Base-by-base conservation (phyloP, 2,329 filamentous ascomycete species). In the Pleomassaria siparia region DNA sequence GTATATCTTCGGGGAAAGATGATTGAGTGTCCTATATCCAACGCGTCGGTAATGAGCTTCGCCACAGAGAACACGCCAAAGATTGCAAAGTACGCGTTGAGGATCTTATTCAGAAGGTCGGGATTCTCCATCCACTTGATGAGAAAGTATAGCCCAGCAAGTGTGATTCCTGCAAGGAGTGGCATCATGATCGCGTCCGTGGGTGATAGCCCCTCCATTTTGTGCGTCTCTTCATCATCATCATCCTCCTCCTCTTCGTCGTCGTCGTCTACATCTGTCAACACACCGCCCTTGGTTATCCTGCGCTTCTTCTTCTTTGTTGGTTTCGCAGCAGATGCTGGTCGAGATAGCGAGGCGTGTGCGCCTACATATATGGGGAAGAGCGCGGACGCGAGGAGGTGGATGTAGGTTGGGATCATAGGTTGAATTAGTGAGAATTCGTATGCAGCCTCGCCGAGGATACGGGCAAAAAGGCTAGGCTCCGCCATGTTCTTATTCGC, bases 81-180 rank as follows among this genome's bases (percentile, higher is more conserved):
- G 48, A 83, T 70, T 2, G 88, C 88, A 72, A 96, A 91, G 75
- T 97, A 96, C 63, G 81, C 84, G 30, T 88, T 86, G 18, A 97
- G 75, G 30, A 95, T 81, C 70, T 86, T 88, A 74, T 92, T 96
- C 61, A 97, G 73, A 18, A 95, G 75, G 10, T 84, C 78, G 1
- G 91, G 86, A 62, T 96, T 89, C 55, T 92, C 79, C 46, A 96
- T 81, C 81, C 87, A 94, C 68, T 95, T 90, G 65, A 97, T 90
- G 50, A 96, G 77, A 60, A 91, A 86, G 74, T 97, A 97, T 11
- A 97, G 77, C 4, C 84, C 84, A 33, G 84, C 79, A 8, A 97
- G 81, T 1, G 86, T 83, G 9, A 77, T 63, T 2, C 85, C 89
- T 5, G 91, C 91, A 45, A 91, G 76, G 25, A 96, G 58, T 1